Conservation (phyloP, 2,329 filamentous ascomycete genomes). For the Clonostachys solani region DNA sequence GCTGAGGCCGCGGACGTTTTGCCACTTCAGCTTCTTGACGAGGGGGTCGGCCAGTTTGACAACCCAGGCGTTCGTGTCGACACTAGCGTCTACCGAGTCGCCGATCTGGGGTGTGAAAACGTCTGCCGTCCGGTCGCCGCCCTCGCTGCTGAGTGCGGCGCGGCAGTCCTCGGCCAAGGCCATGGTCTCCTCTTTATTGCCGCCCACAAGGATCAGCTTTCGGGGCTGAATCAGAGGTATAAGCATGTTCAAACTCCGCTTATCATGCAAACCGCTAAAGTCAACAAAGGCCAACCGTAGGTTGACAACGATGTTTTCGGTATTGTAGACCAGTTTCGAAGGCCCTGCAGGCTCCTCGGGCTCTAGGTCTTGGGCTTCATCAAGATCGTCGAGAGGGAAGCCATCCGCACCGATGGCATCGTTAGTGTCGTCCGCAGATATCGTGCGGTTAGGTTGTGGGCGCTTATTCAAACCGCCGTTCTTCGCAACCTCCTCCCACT, state of each 20-base stretch:
- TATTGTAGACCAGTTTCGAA: conserved; percentile 66
- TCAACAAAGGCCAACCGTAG: conserved; percentile 84
- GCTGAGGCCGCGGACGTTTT: conserved; percentile 83
- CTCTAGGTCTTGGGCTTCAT: conserved; percentile 52
- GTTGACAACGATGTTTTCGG: conserved; percentile 61
- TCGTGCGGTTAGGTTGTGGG: conserved; percentile 38
- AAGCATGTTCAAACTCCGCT: conserved; percentile 88
- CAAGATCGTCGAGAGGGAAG: conserved; percentile 48
- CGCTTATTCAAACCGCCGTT: conserved; percentile 51
- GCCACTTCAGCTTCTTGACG: conserved; percentile 87
- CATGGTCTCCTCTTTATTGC: conserved; percentile 72
- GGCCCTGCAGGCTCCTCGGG: conserved; percentile 56
- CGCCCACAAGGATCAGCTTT: conserved; percentile 89
- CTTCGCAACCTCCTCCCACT: conserved; percentile 71
- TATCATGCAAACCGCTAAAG: conserved; percentile 88
- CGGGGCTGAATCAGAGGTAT: conserved; percentile 91
- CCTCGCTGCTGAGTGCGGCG: conserved; percentile 51
- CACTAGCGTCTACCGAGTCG: conserved; percentile 76
- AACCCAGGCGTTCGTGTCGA: conserved; percentile 96
- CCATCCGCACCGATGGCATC: conserved; percentile 25
- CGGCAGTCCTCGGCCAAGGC: conserved; percentile 77
- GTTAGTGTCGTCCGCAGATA: conserved; percentile 40
- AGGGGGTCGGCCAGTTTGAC: conserved; percentile 84
- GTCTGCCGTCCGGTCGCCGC: conserved; percentile 50
- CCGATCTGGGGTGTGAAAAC: conserved; percentile 83